Conservation (phyloP, 352 stramenopile genomes). For the Plasmopara muralis region DNA sequence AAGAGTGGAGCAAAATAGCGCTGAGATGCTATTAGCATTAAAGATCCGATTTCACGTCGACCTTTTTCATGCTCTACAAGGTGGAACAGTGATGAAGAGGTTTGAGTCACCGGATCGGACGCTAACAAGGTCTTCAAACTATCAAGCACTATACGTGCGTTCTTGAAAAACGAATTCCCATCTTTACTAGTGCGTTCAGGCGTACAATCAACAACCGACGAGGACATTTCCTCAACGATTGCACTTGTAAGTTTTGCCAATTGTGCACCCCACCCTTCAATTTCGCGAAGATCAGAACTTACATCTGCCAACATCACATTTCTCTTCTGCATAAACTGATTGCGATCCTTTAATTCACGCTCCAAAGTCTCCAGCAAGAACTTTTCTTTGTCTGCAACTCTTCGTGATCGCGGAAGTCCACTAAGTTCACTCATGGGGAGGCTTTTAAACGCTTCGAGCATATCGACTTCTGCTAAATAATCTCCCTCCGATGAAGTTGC, state of each 20-base stretch:
- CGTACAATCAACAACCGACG: conserved; percentile 3
- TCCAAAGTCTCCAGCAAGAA: conserved; percentile 46
- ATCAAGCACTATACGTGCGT: conserved; percentile 22
- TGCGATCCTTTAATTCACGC: conserved; percentile 26
- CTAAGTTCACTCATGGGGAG: conserved; percentile 17
- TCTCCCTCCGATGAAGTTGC: background rate
- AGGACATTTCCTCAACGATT: conserved; percentile 34
- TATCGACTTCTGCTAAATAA: background rate
- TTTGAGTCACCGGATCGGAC: conserved; percentile 39
- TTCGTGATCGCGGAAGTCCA: conserved; percentile 19
- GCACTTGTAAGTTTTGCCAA: conserved; percentile 23
- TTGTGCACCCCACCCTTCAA: conserved; percentile 35
- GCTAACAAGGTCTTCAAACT: conserved; percentile 36
- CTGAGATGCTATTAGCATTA: conserved; percentile 39
- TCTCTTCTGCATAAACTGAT: conserved; percentile 25
- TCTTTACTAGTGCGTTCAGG: conserved; percentile 17
- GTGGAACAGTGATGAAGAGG: conserved; percentile 44
- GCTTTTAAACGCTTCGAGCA: conserved; percentile 1
- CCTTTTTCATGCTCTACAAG: conserved; percentile 41
- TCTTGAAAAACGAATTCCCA: conserved; percentile 21
- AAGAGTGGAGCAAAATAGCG: conserved; percentile 21
- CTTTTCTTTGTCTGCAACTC: conserved; percentile 20
- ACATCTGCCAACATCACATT: conserved; percentile 12
- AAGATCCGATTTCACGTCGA: conserved; percentile 44
- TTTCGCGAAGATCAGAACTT: conserved; percentile 22